Conservation (phyloP, 108 stramenopile genomes). For the Heterococcus sp. region DNA sequence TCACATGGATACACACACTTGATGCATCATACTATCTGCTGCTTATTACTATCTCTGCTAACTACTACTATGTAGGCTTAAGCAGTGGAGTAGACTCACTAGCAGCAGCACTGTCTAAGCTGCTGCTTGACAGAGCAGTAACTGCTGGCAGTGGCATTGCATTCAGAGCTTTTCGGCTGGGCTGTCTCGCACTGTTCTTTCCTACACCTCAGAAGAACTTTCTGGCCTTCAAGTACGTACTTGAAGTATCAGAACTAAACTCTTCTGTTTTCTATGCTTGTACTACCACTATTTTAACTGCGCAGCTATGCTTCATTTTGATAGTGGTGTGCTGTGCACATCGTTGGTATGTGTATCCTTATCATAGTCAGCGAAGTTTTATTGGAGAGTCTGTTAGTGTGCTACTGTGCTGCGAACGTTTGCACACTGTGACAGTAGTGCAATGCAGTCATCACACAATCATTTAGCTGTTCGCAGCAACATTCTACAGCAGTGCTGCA, state of each 20-base stretch:
- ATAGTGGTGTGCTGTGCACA: slow-evolving; percentile 37
- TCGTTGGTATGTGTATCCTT: slow-evolving; percentile 44
- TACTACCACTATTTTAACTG: slow-evolving; percentile 40
- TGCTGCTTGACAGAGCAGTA: background rate
- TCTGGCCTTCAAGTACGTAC: slow-evolving; percentile 7
- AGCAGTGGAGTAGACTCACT: background rate
- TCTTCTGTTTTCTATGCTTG: slow-evolving; percentile 36
- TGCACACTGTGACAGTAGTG: too few relatives aligned
- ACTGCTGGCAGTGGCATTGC: background rate
- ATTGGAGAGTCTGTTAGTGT: slow-evolving; percentile 3
- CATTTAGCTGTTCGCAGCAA: too few relatives aligned
- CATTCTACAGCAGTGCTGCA: too few relatives aligned
- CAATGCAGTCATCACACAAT: too few relatives aligned
- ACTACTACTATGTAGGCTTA: too few relatives aligned
- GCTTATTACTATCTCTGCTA: too few relatives aligned
- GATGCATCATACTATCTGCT: too few relatives aligned
- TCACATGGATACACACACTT: too few relatives aligned
- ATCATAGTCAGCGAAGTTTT: slow-evolving; percentile 38
- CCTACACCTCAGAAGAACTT: slow-evolving; percentile 13
- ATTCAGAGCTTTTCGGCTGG: slow-evolving; percentile 4
- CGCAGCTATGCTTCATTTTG: slow-evolving; percentile 31
- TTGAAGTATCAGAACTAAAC: too few relatives aligned
- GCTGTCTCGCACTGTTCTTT: slow-evolving; percentile 23
- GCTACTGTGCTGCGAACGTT: background rate
- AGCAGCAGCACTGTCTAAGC: background rate